Evolutionary conservation across 306 rosid species (phyloP), one percentile per base, ranked within the genome.

Genomic region (Glycyrrhiza uralensis): DNA sequence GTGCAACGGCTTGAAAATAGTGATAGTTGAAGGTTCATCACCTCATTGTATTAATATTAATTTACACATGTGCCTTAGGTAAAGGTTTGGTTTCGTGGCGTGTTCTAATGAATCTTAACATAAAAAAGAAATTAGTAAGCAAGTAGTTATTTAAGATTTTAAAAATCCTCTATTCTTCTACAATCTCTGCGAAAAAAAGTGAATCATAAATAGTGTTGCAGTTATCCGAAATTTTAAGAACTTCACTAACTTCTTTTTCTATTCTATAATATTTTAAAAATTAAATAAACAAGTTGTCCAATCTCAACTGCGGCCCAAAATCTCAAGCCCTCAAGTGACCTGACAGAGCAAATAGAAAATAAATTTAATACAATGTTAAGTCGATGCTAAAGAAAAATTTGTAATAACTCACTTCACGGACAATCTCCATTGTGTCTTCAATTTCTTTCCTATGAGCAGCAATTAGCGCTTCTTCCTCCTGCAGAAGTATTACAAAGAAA

Each of bases 371-470:
- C 15, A 9, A n/a, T 0, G 36, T 23, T 49, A 49, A 76, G 33
- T 12, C 26, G 20, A 49, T 26, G 36, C 51, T 7, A 18, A 72
- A 36, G 45, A 66, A 42, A 73, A 59, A 12, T 1, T n/a, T 14
- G 54, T 44, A 22, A 5, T 14, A 26, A 85, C 99, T 89, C 77
- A 91, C 99, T 76, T 94, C 96, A n/a, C 97, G 96, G 69, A 94
- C 97, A 78, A 94, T 91, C 86, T 94, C 97, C 99, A 94, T 94
- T 12, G 99, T 94, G 77, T 94, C 96, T 82, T 91, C 99, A 1
- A 94, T 94, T 86, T 91, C 99, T 79, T 91, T 94, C 72, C 99
- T 88, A 67, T 94, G 99, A 56, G 99, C 97, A 80, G 95, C 89
- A 80, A 94, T 81, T 67, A 91, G 68, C 35, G 97, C 96, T 85